Conservation (phyloP, 805 yeast species). For the Brettanomyces anomalus region DNA sequence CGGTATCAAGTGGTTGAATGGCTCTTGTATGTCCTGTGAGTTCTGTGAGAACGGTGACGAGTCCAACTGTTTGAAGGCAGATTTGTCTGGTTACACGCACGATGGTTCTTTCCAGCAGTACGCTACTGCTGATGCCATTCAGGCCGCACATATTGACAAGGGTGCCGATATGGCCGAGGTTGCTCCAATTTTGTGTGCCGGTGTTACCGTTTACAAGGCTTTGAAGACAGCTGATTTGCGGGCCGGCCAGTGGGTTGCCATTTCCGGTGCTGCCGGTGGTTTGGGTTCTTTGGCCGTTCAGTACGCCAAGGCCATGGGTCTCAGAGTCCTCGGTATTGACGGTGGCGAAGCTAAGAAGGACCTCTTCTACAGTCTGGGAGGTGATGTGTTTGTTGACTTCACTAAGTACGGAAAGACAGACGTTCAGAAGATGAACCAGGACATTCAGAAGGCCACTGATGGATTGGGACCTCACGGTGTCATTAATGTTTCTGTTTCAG, state of each 20-base stretch:
- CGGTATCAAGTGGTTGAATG: slow-evolving; percentile 63
- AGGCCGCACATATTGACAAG: slow-evolving; percentile 38
- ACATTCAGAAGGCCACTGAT: slow-evolving; percentile 31
- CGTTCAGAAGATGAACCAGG: slow-evolving; percentile 31
- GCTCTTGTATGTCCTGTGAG: slow-evolving; percentile 58
- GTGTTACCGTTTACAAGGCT: slow-evolving; percentile 47
- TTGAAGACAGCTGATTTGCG: slow-evolving; percentile 37
- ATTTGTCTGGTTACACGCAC: slow-evolving; percentile 66
- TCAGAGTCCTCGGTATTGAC: slow-evolving; percentile 38
- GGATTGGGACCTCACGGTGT: slow-evolving; percentile 45
- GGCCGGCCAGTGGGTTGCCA: slow-evolving; percentile 44
- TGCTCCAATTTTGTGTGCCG: slow-evolving; percentile 45
- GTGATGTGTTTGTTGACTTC: slow-evolving; percentile 40
- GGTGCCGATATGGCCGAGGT: slow-evolving; percentile 39
- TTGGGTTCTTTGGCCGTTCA: slow-evolving; percentile 43
- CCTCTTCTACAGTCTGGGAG: slow-evolving; percentile 32
- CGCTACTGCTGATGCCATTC: slow-evolving; percentile 45
- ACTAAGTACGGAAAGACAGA: slow-evolving; percentile 19
- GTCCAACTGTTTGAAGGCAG: slow-evolving; percentile 62
- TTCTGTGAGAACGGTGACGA: slow-evolving; percentile 50
- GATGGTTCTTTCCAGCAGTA: slow-evolving; percentile 53
- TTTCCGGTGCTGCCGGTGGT: slow-evolving; percentile 46
- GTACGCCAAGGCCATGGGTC: slow-evolving; percentile 42
- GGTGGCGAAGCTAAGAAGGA: slow-evolving; percentile 39
- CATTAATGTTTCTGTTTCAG: slow-evolving; percentile 44